A percentile compares a stretch with the other conserved stretches of the same genome.
Evolutionary conservation across 2,329 filamentous ascomycete species (phyloP).

Genomic region (Talaromyces sp.): DNA sequence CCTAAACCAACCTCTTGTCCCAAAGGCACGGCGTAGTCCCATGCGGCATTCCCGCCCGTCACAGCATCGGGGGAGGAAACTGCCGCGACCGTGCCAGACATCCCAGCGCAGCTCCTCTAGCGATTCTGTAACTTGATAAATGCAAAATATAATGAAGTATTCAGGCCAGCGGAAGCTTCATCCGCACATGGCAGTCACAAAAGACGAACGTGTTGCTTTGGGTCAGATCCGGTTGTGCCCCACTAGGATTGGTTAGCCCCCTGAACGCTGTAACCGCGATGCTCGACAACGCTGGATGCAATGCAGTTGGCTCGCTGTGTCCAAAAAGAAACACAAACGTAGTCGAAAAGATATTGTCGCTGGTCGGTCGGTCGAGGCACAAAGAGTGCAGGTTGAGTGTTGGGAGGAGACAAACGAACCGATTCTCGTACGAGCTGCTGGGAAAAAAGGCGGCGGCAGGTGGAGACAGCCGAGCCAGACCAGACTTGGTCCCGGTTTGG

Average conservation of each 20-base stretch:
- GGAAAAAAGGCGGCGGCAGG: constrained; percentile 6
- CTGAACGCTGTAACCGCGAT: not conserved
- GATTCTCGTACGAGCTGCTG: not conserved
- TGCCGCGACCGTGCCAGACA: constrained; percentile 38
- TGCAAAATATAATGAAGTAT: not conserved
- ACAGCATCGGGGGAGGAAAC: constrained; percentile 35
- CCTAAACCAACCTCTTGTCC: constrained; percentile 28
- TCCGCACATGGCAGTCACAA: constrained; percentile 5
- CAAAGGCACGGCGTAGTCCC: constrained; percentile 35
- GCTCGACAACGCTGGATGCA: not conserved
- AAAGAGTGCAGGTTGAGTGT: not conserved
- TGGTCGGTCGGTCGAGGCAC: too few species aligned
- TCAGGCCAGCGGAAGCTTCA: not conserved
- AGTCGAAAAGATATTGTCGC: not conserved
- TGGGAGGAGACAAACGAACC: not conserved
- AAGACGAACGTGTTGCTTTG: not conserved
- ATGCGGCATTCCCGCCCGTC: constrained; percentile 29
- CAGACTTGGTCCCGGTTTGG: not conserved
- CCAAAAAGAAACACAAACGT: not conserved
- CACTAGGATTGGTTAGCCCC: not conserved
- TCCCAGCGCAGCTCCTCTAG: constrained; percentile 23
- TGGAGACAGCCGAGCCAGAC: constrained; percentile 11
- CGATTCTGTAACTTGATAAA: too few species aligned
- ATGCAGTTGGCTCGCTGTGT: not conserved
- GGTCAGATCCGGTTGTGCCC: not conserved